Conservation (phyloP, 345 rosid genomes). For the Populus nigra region DNA sequence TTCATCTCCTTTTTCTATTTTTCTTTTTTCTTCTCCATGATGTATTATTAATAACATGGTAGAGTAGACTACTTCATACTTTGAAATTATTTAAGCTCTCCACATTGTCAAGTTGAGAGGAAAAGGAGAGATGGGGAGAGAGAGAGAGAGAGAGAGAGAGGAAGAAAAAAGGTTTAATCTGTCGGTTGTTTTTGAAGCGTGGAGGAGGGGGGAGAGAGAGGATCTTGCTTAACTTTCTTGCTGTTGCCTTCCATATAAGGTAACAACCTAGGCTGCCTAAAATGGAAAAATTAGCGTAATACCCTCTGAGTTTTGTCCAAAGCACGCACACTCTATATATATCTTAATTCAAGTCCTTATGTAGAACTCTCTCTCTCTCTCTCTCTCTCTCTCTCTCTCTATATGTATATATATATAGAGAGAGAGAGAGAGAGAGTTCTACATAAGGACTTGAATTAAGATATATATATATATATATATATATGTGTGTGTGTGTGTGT, state of each 20-base stretch:
- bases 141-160: neutral
- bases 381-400: too few relatives aligned
- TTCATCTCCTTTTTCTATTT: neutral
- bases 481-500: too few relatives aligned
- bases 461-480: too few relatives aligned
- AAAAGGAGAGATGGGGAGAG: slow-evolving; percentile 5
- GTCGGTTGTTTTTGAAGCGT: slow-evolving; percentile 43
- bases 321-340: neutral
- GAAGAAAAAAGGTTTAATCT: slow-evolving; percentile 27
- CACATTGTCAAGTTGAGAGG: neutral
- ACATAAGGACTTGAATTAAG: too few relatives aligned
- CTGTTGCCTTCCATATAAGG: slow-evolving; percentile 44
- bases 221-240: slow-evolving; percentile 17
- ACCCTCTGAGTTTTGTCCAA: slow-evolving; percentile 11
- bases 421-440: too few relatives aligned
- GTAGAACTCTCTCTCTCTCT: too few relatives aligned
- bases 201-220: too few relatives aligned
- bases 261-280: slow-evolving; percentile 36
- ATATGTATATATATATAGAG: too few relatives aligned
- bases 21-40: neutral
- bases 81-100: slow-evolving; percentile 9
- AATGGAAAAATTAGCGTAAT: slow-evolving; percentile 41
- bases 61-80: slow-evolving; percentile 20
- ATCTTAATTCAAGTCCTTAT: neutral
- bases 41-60: slow-evolving; percentile 23